Conservation (phyloP, 768 basidiomycete genomes). For the Myochromella boudieri region DNA sequence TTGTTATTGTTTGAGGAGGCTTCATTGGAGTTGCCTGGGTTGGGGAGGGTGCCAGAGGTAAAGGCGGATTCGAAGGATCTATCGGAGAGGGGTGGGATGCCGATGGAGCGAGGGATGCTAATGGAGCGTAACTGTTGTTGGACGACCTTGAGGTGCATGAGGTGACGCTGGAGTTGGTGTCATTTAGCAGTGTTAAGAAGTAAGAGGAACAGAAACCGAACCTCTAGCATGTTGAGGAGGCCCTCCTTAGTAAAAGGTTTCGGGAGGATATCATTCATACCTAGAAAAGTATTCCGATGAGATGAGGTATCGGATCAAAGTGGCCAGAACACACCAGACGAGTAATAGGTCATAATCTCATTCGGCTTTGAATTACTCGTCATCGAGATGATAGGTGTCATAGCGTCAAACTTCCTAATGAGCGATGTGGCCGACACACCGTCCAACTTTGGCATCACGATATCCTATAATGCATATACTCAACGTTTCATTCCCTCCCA, state of each 20-base stretch:
- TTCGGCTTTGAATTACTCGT: constrained; percentile 92
- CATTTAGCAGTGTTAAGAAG: not conserved
- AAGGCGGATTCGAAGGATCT: constrained; percentile 54
- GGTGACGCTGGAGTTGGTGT: constrained; percentile 61
- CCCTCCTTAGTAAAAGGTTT: constrained; percentile 98
- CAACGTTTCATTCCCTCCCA: not conserved
- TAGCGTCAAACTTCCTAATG: constrained; percentile 92
- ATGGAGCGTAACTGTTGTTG: constrained; percentile 63
- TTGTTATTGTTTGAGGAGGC: constrained; percentile 3
- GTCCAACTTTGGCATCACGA: constrained; percentile 90
- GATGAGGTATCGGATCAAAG: not conserved
- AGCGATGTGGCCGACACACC: constrained; percentile 90
- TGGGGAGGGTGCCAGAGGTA: constrained; percentile 22
- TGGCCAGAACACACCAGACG: constrained; percentile 47
- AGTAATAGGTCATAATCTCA: constrained; percentile 90
- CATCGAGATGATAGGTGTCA: constrained; percentile 98
- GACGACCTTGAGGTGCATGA: constrained; percentile 84
- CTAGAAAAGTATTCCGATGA: constrained; percentile 26
- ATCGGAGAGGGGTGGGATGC: constrained; percentile 63
- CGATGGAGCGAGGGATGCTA: constrained; percentile 58
- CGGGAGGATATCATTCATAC: constrained; percentile 96
- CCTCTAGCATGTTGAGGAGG: constrained; percentile 89
- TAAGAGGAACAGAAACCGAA: constrained; percentile 24
- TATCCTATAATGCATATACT: constrained; percentile 62
- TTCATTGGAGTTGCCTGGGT: constrained; percentile 10